Percentiles rank a stretch among this genome's conserved stretches.
Evolutionary conservation across 2,329 filamentous ascomycete species (phyloP).

Genomic region (Botrytis deweyae): DNA sequence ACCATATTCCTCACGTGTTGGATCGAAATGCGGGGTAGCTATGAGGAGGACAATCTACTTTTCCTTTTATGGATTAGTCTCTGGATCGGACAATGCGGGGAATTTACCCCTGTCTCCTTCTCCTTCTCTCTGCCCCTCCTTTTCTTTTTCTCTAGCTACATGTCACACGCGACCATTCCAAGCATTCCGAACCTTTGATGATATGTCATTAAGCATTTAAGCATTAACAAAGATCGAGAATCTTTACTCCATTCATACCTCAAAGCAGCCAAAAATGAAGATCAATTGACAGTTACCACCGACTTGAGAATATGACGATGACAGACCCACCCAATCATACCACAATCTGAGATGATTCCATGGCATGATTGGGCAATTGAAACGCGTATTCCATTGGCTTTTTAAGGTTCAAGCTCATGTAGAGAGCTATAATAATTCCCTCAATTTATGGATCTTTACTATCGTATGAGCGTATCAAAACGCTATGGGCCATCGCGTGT

Average conservation of each 20-base stretch:
- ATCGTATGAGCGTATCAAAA: not conserved
- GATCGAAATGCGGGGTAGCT: conserved; percentile 24
- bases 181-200: not conserved
- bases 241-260: not conserved
- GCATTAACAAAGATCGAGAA: not conserved
- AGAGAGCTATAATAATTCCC: not conserved
- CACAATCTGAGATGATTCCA: not conserved
- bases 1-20: conserved; percentile 20
- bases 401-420: not conserved
- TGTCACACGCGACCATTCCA: not conserved
- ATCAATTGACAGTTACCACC: not conserved
- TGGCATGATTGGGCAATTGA: conserved; percentile 1
- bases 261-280: not conserved
- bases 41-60: not conserved
- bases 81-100: conserved; percentile 7
- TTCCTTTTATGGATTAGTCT: not conserved
- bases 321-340: conserved; percentile 1
- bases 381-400: not conserved
- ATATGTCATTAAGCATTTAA: not conserved
- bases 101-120: not conserved
- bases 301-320: not conserved
- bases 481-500: not conserved
- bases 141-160: not conserved
- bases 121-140: not conserved
- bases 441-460: conserved; percentile 3